A percentile compares a stretch with the other conserved stretches of the same genome.
These are phyloP conservation scores for Neofusicoccum cordaticola DNA, from an alignment of 2,329 filamentous ascomycete species.

Conservation along the genomic window DNA sequence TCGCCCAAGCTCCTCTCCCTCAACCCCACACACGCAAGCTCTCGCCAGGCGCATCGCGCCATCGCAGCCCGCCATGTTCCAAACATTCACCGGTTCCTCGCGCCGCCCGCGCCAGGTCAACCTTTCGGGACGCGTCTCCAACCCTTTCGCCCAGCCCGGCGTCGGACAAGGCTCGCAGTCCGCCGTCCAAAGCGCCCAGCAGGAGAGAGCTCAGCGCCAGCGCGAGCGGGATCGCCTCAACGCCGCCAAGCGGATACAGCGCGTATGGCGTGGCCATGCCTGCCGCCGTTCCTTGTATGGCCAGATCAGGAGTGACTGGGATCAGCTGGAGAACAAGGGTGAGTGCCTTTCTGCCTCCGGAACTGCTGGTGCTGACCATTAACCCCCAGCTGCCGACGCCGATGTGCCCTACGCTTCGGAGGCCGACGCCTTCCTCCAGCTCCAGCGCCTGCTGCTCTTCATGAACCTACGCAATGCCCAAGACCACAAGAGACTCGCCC, in stretches of 20 bases:
- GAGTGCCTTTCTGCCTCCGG: conserved; percentile 20
- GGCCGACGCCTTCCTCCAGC: conserved; percentile 39
- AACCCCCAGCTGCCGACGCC: neutral
- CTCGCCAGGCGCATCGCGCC: neutral
- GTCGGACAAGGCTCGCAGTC: conserved; percentile 60
- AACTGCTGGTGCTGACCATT: too few species aligned
- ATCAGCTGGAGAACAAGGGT: conserved; percentile 28
- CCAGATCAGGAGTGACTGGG: conserved; percentile 43
- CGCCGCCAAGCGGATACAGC: conserved; percentile 72
- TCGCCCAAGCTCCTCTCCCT: neutral
- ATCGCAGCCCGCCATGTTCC: conserved; percentile 63
- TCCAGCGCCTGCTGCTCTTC: conserved; percentile 46
- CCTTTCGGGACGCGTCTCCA: conserved; percentile 77
- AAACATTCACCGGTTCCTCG: conserved; percentile 84
- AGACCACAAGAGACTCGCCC: conserved; percentile 40
- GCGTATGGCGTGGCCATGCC: conserved; percentile 75
- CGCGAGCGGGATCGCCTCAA: conserved; percentile 74
- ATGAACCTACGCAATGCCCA: conserved; percentile 34
- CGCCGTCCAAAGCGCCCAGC: conserved; percentile 80
- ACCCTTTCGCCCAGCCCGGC: conserved; percentile 68
- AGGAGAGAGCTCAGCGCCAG: conserved; percentile 77
- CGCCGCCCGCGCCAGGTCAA: conserved; percentile 89
- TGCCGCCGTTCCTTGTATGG: conserved; percentile 59
- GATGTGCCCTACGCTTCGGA: conserved; percentile 35
- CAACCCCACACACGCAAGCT: neutral